Conservation (phyloP, 371 early-diverging fungal species). For the Saksenaea oblongispora region DNA sequence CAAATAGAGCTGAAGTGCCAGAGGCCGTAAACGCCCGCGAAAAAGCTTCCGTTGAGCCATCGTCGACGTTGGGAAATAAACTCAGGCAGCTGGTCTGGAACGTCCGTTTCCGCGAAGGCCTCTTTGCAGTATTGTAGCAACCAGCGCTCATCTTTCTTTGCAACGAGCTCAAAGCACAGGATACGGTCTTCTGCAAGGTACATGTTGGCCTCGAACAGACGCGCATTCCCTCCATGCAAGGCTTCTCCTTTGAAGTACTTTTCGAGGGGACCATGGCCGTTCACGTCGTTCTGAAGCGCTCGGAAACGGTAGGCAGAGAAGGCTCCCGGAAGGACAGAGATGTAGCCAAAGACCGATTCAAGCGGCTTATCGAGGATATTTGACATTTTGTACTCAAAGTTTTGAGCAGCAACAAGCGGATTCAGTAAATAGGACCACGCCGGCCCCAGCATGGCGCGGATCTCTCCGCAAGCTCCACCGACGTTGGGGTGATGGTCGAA, state of each 20-base stretch:
- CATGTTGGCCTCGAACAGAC: constrained; percentile 73
- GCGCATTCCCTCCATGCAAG: constrained; percentile 43
- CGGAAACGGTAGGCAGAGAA: constrained; percentile 72
- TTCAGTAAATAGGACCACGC: constrained; percentile 63
- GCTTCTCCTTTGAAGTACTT: constrained; percentile 71
- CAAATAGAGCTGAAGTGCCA: constrained; percentile 80
- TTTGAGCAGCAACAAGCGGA: constrained; percentile 81
- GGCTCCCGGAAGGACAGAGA: constrained; percentile 78
- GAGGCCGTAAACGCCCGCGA: constrained; percentile 73
- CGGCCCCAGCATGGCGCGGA: constrained; percentile 59
- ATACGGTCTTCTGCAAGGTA: constrained; percentile 79
- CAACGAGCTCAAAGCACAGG: constrained; percentile 75
- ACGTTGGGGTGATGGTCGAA: constrained; percentile 64
- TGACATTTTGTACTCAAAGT: constrained; percentile 86
- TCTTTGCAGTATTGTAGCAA: constrained; percentile 67
- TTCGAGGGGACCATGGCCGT: constrained; percentile 63
- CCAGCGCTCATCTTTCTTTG: constrained; percentile 67
- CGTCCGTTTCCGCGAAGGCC: constrained; percentile 76
- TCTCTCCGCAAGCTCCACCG: constrained; percentile 83
- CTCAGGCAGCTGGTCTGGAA: constrained; percentile 67
- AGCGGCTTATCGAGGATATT: constrained; percentile 86
- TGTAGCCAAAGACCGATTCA: constrained; percentile 85
- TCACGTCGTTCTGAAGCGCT: constrained; percentile 54
- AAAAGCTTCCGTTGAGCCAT: constrained; percentile 77
- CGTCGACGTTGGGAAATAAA: constrained; percentile 71